Evolutionary conservation across 116 monocot species (phyloP), one percentile per base, ranked within the genome.

Genomic region (Papilionanthe hybrid): DNA sequence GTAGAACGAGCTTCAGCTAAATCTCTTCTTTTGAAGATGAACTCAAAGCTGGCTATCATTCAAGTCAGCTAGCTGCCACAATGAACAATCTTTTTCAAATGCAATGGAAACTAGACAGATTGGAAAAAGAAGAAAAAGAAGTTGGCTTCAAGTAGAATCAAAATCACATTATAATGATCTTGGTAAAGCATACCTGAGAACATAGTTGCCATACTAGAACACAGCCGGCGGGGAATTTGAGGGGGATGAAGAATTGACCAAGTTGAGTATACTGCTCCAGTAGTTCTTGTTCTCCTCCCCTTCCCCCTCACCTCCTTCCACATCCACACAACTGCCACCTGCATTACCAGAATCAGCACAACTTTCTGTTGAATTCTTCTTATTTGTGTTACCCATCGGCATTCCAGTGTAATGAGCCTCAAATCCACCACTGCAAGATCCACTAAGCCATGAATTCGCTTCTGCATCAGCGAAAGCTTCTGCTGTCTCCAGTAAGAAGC

Each of bases 251-350:
- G 94, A 90, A 83, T 92, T 92, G 58, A 90, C 90, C 77, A 92
- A 77, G 74, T 89, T 85, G 2, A 94, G 81, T 71, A 94, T 90
- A 72, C 85, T 87, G 72, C 79, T 86, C 94, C 94, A 94, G 81
- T 94, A 94, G 79, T 80, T 88, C 84, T 88, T 87, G 81, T 84
- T 81, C 84, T 88, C 83, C 42, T 82, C 88, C 56, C 42, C 76
- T 2, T 86, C 83, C 18, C 44, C 42, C 5, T 44, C 44, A 23
- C 44, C 42, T 42, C 20, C 73, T 9, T 73, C 73, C 77, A 89
- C 84, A 1, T 86, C 86, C 32, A 72, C 75, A 17, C 80, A 75
- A 75, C 80, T 78, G 19, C 75, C 79, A 9, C 79, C 84, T 9
- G 17, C 85, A 42, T 44, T 86, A 30, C 80, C 80, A 0, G 87